A percentile compares a stretch with the other conserved stretches of the same genome.
phyloP scores from a whole-genome alignment of 2,329 filamentous ascomycete species.

The Fusarium sacchari region DNA sequence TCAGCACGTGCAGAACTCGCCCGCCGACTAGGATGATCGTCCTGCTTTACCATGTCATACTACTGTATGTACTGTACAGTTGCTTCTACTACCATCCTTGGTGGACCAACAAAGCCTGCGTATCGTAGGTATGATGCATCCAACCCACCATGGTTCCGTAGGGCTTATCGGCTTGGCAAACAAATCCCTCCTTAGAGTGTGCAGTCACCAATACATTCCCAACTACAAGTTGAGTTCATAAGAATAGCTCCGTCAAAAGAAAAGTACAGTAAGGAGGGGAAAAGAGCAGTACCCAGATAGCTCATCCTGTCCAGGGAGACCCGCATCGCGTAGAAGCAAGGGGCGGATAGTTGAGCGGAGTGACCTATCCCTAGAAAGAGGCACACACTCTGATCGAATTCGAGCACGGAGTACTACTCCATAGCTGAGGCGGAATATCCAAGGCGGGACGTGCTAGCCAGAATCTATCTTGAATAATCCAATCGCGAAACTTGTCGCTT shows the following conservation, averaged over 20 bases:
- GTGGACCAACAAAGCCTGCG: conserved; percentile 18
- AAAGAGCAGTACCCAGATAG: not conserved
- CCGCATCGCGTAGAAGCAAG: conserved; percentile 39
- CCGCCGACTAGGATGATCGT: conserved; percentile 26
- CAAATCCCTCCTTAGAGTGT: not conserved
- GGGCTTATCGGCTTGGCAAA: not conserved
- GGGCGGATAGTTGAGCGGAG: conserved; percentile 34
- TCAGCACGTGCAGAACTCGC: conserved; percentile 29
- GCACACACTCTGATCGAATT: conserved; percentile 9
- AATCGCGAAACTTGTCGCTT: conserved; percentile 24
- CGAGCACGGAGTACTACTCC: conserved; percentile 2
- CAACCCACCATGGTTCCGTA: conserved; percentile 20
- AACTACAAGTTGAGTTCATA: not conserved
- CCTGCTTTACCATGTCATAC: conserved; percentile 33
- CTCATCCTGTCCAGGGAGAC: conserved; percentile 17
- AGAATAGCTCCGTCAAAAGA: not conserved
- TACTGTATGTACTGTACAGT: too few relatives aligned
- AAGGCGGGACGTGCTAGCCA: not conserved
- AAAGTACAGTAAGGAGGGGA: not conserved
- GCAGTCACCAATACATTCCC: not conserved
- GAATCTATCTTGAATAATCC: not conserved
- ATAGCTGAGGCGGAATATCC: not conserved
- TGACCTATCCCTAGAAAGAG: conserved; percentile 30
- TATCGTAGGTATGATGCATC: conserved; percentile 29
- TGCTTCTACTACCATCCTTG: conserved; percentile 16